Percentiles rank a stretch among this genome's conserved stretches.
Conservation (phyloP, 176 grass and related monocot genomes). For the Oryza nivara region DNA sequence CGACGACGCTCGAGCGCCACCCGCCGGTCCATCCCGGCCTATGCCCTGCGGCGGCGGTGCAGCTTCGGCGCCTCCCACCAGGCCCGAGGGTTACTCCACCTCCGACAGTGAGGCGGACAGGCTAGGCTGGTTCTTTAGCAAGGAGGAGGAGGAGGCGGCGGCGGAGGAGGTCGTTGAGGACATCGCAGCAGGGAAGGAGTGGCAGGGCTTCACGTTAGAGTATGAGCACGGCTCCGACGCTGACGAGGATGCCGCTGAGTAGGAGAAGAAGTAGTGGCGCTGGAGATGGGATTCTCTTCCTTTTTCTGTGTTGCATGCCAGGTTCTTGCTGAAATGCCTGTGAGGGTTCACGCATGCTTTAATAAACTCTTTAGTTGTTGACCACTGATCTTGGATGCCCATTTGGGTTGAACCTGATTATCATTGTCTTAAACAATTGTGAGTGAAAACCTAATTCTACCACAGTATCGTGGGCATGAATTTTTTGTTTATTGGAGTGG, state of each 20-base stretch:
- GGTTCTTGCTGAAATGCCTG: constrained; percentile 43
- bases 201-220: constrained; percentile 35
- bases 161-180: background rate
- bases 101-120: constrained; percentile 57
- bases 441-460: background rate
- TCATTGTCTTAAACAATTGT: background rate
- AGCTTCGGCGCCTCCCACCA: background rate
- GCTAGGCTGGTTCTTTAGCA: background rate
- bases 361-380: background rate
- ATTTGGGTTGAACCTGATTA: background rate
- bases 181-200: constrained; percentile 2
- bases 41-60: background rate
- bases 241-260: background rate
- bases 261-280: background rate
- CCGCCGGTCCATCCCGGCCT: background rate
- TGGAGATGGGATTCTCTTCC: too few relatives aligned
- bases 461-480: too few relatives aligned
- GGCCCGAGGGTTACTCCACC: constrained; percentile 60
- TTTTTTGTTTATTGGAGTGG: background rate
- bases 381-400: background rate
- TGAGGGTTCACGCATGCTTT: background rate
- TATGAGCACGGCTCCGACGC: background rate
- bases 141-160: background rate
- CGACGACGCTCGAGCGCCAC: background rate
- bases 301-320: background rate